Evolutionary conservation across 345 rosid genomes (phyloP).

Genomic region (Zanthoxylum bungeanum): DNA sequence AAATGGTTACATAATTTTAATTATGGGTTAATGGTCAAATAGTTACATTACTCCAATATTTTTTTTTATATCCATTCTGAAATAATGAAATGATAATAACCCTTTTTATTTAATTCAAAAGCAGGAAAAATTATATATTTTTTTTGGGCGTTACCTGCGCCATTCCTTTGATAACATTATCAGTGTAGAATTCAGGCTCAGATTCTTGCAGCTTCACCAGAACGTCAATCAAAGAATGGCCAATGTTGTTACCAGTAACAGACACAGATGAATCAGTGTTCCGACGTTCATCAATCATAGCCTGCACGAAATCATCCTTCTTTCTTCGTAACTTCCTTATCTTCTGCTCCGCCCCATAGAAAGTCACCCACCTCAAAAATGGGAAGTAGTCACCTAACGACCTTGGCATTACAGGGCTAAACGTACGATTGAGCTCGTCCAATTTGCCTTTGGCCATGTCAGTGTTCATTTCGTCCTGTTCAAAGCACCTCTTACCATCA

Average conservation of each 20-base stretch:
- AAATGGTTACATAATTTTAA: not conserved
- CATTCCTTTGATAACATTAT: slow-evolving; percentile 27
- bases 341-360: slow-evolving; percentile 27
- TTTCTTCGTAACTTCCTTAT: slow-evolving; percentile 10
- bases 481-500: slow-evolving; percentile 4
- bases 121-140: too few relatives aligned
- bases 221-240: slow-evolving; percentile 20
- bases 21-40: too few relatives aligned
- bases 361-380: slow-evolving; percentile 27
- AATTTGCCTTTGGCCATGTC: not conserved
- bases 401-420: not conserved
- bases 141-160: slow-evolving; percentile 21
- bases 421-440: not conserved
- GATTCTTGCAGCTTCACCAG: slow-evolving; percentile 28
- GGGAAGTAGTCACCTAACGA: slow-evolving; percentile 31
- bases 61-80: too few relatives aligned
- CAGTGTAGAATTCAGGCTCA: slow-evolving; percentile 29
- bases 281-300: slow-evolving; percentile 26
- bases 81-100: too few relatives aligned
- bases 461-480: not conserved
- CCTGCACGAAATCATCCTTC: slow-evolving; percentile 29
- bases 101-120: too few relatives aligned
- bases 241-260: not conserved
- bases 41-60: too few relatives aligned
- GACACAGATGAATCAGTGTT: not conserved